Evolutionary conservation across 345 rosid species (phyloP), one percentile per base, ranked within the genome.

Genomic region (Camelina laxa): DNA sequence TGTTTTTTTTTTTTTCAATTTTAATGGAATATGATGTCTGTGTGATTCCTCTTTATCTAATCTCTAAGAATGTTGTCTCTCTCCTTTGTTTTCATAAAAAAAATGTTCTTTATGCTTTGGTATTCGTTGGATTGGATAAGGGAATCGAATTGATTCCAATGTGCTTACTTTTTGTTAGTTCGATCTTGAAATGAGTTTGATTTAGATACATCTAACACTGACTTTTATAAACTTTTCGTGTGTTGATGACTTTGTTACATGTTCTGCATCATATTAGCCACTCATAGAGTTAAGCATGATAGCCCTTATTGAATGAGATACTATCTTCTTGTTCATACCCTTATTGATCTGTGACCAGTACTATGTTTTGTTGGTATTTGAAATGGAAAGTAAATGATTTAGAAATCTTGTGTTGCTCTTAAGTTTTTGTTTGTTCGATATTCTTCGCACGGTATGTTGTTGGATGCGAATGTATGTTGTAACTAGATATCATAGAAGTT

Each of bases 21-120:
- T 21, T 30, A 42, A 73, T 72, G 41, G 42, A 61, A 72, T 39
- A 72, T 61, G 21, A 9, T 72, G 30, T 66, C 72, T 74, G 66
- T 62, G 42, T 66, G 73, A 36, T 75, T 67, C 55, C 9, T 1
- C 50, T 9, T 24, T 38, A 14, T 22, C 35, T 42, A 21, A n/a
- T 62, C 8, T 51, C 69, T 53, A 63, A 51, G 44, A 27, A 63
- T 72, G 44, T 41, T 42, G 13, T 7, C 7, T 49, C 33, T 50
- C 7, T 60, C 31, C 0, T 19, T 19, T 22, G 2, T 61, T 38
- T 50, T 16, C 33, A 64, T 15, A 9, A 38, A 38, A 38, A 45
- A 27, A 45, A 8, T 41, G 12, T 54, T 13, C 24, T 24, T 58
- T 57, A 16, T 74, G 31, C 42, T 4, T 19, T 38, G 48, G 51